Evolutionary conservation across 2,329 filamentous ascomycete genomes (phyloP), one percentile per base, ranked within the genome.

Genomic region (Colletotrichum sp.): DNA sequence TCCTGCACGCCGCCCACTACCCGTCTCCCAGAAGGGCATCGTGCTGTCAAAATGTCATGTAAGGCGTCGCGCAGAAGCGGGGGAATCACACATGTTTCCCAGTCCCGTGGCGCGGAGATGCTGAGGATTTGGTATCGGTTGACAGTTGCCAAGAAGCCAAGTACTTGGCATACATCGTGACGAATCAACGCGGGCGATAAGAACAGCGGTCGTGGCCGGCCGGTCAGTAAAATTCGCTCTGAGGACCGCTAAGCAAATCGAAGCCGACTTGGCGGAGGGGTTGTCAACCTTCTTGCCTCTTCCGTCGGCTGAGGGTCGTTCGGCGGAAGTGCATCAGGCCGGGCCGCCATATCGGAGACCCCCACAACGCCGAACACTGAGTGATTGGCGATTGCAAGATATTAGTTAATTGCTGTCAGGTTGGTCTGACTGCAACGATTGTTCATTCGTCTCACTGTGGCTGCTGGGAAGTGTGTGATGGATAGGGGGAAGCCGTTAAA

Each of bases 41-140:
- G 18, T 32, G 36, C 55, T 52, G 39, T 34, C 43, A 24, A 21
- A 15, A 36, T 15, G 12, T 48, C 39, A 24, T 26, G n/a, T 64
- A 26, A n/a, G 8, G 9, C 8, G 39, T 57, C 9, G 15, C 12
- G 28, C 28, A 16, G 16, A 65, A 65, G 70, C 13, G 57, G 64
- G 63, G 48, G 59, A 21, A 43, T 34, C 12, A 13, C 43, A 48
- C 57, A 68, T 57, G n/a, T 59, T 24, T 26, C 34, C 59, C 21
- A 32, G 28, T 65, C 70, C 60, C 64, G 57, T 67, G 69, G 63
- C 21, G 39, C 69, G 57, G 69, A 75, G 57, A 75, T 72, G 68
- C 21, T 64, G 18, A 18, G 67, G 21, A 59, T 43, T 30, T 48
- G 26, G 39, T n/a, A 32, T 13, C 34, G 39, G 32, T n/a, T 26